These are phyloP conservation scores for Ascocoryne sarcoides DNA, from an alignment of 2,329 filamentous ascomycete species.

Conservation along the genomic window DNA sequence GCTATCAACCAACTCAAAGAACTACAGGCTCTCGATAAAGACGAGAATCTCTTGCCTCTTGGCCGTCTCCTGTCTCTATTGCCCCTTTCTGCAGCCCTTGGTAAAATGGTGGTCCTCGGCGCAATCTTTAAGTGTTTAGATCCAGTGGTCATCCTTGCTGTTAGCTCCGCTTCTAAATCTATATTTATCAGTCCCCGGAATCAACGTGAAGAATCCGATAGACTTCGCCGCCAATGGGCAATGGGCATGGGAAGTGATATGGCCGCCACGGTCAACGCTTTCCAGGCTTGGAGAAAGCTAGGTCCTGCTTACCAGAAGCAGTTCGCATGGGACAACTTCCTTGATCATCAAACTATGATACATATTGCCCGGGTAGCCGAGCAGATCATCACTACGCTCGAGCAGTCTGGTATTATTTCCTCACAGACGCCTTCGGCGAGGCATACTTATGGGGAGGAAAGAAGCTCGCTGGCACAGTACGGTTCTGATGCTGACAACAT, in stretches of 20 bases:
- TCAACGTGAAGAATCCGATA: slow-evolving; percentile 54
- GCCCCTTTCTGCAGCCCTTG: slow-evolving; percentile 79
- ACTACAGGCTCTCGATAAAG: slow-evolving; percentile 78
- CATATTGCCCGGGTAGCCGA: neutral
- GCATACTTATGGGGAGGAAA: neutral
- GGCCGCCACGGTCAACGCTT: neutral
- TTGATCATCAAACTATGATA: neutral
- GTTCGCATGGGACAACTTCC: neutral
- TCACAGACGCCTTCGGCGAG: neutral
- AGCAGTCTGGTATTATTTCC: neutral
- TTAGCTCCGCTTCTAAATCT: slow-evolving; percentile 74
- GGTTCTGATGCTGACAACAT: neutral
- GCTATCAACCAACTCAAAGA: slow-evolving; percentile 70
- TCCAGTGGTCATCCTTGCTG: slow-evolving; percentile 75
- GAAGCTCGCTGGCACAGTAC: no score
- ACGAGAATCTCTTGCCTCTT: slow-evolving; percentile 71
- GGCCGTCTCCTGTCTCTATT: slow-evolving; percentile 85
- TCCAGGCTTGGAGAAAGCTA: slow-evolving; percentile 23
- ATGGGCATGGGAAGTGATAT: neutral
- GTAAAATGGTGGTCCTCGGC: slow-evolving; percentile 89
- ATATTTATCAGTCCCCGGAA: slow-evolving; percentile 75
- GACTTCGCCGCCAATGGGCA: neutral
- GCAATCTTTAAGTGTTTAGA: slow-evolving; percentile 87
- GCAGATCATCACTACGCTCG: neutral
- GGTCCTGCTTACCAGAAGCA: neutral